Conservation (phyloP, 2,329 filamentous ascomycete species). For the Aspergillus proliferans region DNA sequence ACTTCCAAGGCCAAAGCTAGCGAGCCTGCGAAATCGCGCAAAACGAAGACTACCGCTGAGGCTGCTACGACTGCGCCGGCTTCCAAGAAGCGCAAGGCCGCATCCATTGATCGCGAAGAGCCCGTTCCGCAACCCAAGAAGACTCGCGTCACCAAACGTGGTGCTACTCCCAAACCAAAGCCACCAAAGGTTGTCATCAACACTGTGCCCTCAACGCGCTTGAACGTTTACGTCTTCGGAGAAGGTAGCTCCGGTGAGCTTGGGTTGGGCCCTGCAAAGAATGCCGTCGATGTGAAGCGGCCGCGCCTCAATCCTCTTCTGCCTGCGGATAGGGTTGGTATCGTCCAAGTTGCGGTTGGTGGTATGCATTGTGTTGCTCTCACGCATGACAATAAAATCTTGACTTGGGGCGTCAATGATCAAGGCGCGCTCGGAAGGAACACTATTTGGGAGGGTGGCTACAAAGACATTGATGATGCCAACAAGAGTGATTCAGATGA, state of each 20-base stretch:
- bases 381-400: conserved; percentile 72
- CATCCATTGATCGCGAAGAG: conserved; percentile 21
- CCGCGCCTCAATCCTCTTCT: conserved; percentile 64
- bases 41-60: conserved; percentile 14
- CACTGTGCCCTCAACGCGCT: conserved; percentile 46
- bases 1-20: conserved; percentile 1
- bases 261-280: conserved; percentile 63
- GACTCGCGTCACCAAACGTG: conserved; percentile 20
- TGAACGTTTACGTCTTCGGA: conserved; percentile 75
- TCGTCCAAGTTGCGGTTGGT: conserved; percentile 70
- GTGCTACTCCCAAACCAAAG: conserved; percentile 25
- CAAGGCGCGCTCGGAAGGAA: conserved; percentile 72
- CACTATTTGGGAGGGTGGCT: conserved; percentile 61
- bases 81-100: conserved; percentile 31
- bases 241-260: conserved; percentile 77
- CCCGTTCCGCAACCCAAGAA: conserved; percentile 24
- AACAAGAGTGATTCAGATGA: conserved; percentile 40
- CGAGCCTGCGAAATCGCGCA: conserved; percentile 10
- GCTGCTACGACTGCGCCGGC: conserved; percentile 8
- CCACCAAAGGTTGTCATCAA: conserved; percentile 51
- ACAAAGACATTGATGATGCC: conserved; percentile 45
- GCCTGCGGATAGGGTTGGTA: conserved; percentile 50
- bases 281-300: conserved; percentile 65
- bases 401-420: conserved; percentile 86
- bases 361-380: conserved; percentile 76